Evolutionary conservation across 805 yeast species (phyloP).

Genomic region (Maudiozyma pseudohumilis): DNA sequence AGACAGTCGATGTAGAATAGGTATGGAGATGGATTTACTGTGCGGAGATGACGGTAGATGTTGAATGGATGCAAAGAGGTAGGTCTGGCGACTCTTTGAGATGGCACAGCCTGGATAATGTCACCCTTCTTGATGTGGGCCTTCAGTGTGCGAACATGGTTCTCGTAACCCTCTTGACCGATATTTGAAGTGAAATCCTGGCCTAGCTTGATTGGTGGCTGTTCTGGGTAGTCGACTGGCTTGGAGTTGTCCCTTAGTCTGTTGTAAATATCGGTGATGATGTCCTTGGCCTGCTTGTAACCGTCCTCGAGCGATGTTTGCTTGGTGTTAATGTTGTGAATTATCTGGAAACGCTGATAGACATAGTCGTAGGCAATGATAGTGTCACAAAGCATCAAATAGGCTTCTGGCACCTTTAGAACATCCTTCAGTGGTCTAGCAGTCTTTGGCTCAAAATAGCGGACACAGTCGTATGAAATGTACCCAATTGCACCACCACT

Average conservation of each 20-base stretch:
- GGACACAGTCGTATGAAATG: constrained; percentile 91
- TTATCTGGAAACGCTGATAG: constrained; percentile 83
- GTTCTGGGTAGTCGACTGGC: constrained; percentile 56
- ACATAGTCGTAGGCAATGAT: constrained; percentile 91
- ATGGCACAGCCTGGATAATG: constrained; percentile 95
- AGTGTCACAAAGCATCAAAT: constrained; percentile 82
- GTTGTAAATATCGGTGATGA: constrained; percentile 47
- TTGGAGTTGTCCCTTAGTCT: constrained; percentile 36
- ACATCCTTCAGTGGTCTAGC: constrained; percentile 65
- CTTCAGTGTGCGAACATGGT: constrained; percentile 65
- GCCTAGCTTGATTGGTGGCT: constrained; percentile 55
- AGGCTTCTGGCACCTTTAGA: constrained; percentile 81
- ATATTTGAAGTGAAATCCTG: constrained; percentile 78
- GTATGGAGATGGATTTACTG: constrained; percentile 96
- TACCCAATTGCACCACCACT: constrained; percentile 98
- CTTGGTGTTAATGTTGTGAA: constrained; percentile 59
- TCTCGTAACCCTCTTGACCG: constrained; percentile 89
- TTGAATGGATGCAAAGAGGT: constrained; percentile 94
- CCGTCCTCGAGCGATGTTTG: constrained; percentile 31
- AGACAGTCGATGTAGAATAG: constrained; percentile 85
- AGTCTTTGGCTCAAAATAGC: constrained; percentile 92
- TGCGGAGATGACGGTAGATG: constrained; percentile 85
- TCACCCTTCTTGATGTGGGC: constrained; percentile 83
- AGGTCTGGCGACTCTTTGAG: constrained; percentile 92
- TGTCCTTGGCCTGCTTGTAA: constrained; percentile 43